Base-by-base conservation (phyloP, 257 asterid species). In the Ajuga chamaepitys region DNA sequence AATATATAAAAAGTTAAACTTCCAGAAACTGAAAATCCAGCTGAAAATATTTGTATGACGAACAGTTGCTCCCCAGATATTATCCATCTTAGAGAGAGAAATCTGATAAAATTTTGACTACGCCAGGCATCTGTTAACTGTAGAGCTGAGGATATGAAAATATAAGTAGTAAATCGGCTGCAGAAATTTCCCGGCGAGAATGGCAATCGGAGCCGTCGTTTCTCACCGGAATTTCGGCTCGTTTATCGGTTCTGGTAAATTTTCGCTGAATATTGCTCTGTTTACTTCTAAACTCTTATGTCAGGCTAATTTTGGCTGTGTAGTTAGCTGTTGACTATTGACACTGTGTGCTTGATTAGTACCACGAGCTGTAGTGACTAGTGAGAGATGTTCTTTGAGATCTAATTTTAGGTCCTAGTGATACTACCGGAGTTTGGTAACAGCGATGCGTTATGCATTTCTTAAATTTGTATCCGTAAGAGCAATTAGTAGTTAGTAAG, bases 141-240 rank as follows among this genome's bases (percentile, higher is more conserved):
- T 16, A 25, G 34, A 55, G 7, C 58, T 66, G 55, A 21, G 17
- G 61, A 37, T 52, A 60, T 58, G 80, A 34, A 44, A 20, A 2
- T 5, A 40, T 55, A 52, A 46, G 4, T 30, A 5, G 9, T 16
- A 22, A 30, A 66, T 34, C 22, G 42, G 26, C 40, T 35, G 58
- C 59, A 25, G 34, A 30, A 58, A 37, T 47, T 64, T 57, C 70
- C 83, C 73, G 79, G 78, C n/a, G 76, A 62, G 70, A 64, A 88
- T 92, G 98, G 86, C 93, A 48, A 85, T 85, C 62, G 95, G 95
- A 45, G 80, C 95, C 70, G 80, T 79, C 77, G 81, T 85, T 74
- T 85, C 91, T 66, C 77, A 76, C 82, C 82, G 97, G 86, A 83
- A 83, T 60, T 85, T 86, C 74, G 85, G 86, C 73, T 76, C 82